Base-by-base conservation (phyloP, 108 stramenopile genomes). In the Nitzschia palea region DNA sequence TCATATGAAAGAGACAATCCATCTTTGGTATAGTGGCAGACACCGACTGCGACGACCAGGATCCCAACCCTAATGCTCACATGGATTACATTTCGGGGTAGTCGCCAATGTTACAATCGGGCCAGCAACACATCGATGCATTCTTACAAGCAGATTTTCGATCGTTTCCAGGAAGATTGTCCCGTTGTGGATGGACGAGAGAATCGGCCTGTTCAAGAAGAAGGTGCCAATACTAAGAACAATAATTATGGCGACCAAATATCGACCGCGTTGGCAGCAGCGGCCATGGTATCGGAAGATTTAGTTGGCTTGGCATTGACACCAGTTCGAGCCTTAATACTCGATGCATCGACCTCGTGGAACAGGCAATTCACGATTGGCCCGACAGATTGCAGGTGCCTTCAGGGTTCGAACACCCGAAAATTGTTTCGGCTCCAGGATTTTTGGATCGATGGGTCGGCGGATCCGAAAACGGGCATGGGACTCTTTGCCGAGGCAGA, bases 391-490 rank as follows among this genome's bases (percentile, higher is more conserved):
- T 37, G 87, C 96, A 27, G 77, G 77, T 57, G 91, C 94, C 20
- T 77, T 98, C 54, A 70, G 84, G 35, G 96, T 95, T 0, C 87
- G 95, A 31, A 84, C 87, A 67, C 91, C 97, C 25, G n/a, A 96
- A 96, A 74, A 95, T 97, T 44, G 94, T 97, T 25, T 90, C 95
- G 23, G 95, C 91, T 23, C 94, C 95, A 12, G 94, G 98, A 76
- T 79, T 99, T 36, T 82, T 99, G 51, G 96, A 99, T 80, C 91
- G 97, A 70, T 99, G 96, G 92, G 97, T 99, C 10, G 98, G 97
- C 8, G 97, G 96, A 66, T 81, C 81, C 17, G 97, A 97, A 50
- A 92, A 96, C 94, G 4, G 88, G 98, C 10, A 79, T 96, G 48
- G 95, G 85, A 32, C 75, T 99, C 77, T 99, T 99, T 78, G 81